Base-by-base conservation (phyloP, 1,284 basidiomycete species). In the Pseudozyma pruni region DNA sequence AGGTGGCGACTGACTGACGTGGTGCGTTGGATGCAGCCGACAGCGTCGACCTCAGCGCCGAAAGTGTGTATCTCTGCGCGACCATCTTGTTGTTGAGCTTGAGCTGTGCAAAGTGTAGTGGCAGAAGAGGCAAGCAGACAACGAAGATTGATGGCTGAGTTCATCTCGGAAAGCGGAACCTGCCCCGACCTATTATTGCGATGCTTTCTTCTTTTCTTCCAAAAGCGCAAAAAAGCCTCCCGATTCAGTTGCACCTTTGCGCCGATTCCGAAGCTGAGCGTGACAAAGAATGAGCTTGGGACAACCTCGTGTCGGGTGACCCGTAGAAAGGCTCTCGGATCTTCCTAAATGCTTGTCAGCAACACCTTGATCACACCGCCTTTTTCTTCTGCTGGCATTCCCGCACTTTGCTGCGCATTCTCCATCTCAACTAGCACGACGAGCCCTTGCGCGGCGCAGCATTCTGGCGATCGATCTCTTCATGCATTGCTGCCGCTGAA, bases 21-120 rank as follows among this genome's bases (percentile, higher is more conserved):
- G 67, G 60, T 10, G 52, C 51, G 22, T 38, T 44, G 9, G 60
- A 63, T 1, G 67, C 67, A 20, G 60, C 59, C 55, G 59, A 63
- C 41, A 70, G 38, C 14, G 67, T 70, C 60, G 67, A 70, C 32
- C 67, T 50, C n/a, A 70, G 32, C 19, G 67, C 67, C 4, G 67
- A 63, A 7, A 70, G 59, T 6, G 67, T 56, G 34, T 70, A 70
- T 43, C 67, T 40, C 29, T 70, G 67, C 16, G 67, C 56, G 19
- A 63, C 67, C 67, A 70, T 70, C 1, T 35, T 49, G 34, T 22
- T 7, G n/a, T 5, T 25, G n/a, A 14, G n/a, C 17, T 10, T 32
- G 19, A 27, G 33, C 17, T 14, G 23, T 27, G n/a, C 19, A 8
- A 20, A 33, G 31, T 29, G 41, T 14, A 9, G 25, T 6, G 19